Evolutionary conservation across 1,284 basidiomycete species (phyloP), one percentile per base, ranked within the genome.

Genomic region (Heterobasidion annosum): DNA sequence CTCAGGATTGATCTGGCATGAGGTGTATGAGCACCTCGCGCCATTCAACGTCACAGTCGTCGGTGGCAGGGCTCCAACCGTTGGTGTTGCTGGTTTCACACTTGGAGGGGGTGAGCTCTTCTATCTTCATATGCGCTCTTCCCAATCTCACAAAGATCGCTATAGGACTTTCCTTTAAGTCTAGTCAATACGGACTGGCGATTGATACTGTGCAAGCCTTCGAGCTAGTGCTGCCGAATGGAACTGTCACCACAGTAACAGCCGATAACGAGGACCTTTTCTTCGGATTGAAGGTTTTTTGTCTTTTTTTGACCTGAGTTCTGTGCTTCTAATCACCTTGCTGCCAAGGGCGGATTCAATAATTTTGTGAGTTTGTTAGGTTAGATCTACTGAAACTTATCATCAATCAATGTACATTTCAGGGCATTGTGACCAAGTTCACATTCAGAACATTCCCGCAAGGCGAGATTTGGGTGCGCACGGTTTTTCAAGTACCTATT

Each of bases 71-170:
- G 72, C 75, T 0, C 56, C 71, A 0, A 76, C 79, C 18, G 73
- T 82, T 6, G 81, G 81, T 19, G 77, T 82, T 1, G 79, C 74
- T 13, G 79, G 81, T 1, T 76, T 77, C 48, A 74, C 68, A 0
- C 70, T 82, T 0, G 81, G 79, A 0, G 81, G 80, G 69, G 81
- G 80, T 74, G 62, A 34, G 67, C 54, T 34, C 34, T 34, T n/a
- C 13, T 59, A 53, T 18, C 58, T 2, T 40, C 18, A 3, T 50
- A 16, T 34, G 25, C 50, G 15, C 43, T 48, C 18, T 25, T 40
- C n/a, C 37, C 2, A 3, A 40, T 40, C 37, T 40, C 2, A 12
- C 37, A 40, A 18, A 12, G n/a, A n/a, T 33, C 34, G 8, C 37
- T 6, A 15, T 32, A 79, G 79, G 80, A 2, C 81, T 78, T 57